phyloP scores from a whole-genome alignment of 768 basidiomycete species.

The Rhizopogon sp. region DNA sequence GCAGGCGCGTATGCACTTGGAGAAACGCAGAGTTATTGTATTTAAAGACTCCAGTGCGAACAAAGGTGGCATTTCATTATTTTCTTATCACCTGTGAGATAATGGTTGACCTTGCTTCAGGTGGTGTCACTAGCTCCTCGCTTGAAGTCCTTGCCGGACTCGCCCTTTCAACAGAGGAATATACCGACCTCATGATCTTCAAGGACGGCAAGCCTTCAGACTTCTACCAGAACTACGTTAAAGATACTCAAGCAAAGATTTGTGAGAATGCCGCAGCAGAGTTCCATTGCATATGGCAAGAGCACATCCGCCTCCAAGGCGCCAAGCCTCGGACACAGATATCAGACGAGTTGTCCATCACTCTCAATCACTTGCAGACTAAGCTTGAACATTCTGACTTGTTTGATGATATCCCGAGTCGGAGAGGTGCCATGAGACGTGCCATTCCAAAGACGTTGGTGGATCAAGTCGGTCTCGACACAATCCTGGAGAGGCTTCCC shows the following conservation, averaged over 20 bases:
- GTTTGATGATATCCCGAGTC: slow-evolving; percentile 75
- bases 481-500: slow-evolving; percentile 72
- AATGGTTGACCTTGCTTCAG: slow-evolving; percentile 28
- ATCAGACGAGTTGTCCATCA: slow-evolving; percentile 89
- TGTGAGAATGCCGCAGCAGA: slow-evolving; percentile 86
- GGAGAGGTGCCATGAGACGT: slow-evolving; percentile 70
- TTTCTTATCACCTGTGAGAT: neutral
- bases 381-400: slow-evolving; percentile 88
- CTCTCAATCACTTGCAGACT: slow-evolving; percentile 85
- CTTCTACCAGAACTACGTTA: slow-evolving; percentile 91
- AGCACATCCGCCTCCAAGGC: slow-evolving; percentile 77
- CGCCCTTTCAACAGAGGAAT: slow-evolving; percentile 84
- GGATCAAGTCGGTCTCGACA: slow-evolving; percentile 76
- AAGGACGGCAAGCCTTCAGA: slow-evolving; percentile 79
- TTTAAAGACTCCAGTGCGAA: slow-evolving; percentile 97
- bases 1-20: slow-evolving; percentile 87
- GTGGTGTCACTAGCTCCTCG: slow-evolving; percentile 94
- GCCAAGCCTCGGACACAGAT: slow-evolving; percentile 82
- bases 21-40: slow-evolving; percentile 88
- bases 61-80: slow-evolving; percentile 51
- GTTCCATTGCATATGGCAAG: slow-evolving; percentile 89
- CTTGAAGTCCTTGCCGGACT: slow-evolving; percentile 96
- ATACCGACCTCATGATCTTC: slow-evolving; percentile 89
- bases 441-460: slow-evolving; percentile 90
- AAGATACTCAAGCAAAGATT: slow-evolving; percentile 88